Percentiles rank a stretch among this genome's conserved stretches.
These are phyloP conservation scores for Hanseniaspora meyeri DNA, from an alignment of 805 yeast genomes.

Conservation along the genomic window DNA sequence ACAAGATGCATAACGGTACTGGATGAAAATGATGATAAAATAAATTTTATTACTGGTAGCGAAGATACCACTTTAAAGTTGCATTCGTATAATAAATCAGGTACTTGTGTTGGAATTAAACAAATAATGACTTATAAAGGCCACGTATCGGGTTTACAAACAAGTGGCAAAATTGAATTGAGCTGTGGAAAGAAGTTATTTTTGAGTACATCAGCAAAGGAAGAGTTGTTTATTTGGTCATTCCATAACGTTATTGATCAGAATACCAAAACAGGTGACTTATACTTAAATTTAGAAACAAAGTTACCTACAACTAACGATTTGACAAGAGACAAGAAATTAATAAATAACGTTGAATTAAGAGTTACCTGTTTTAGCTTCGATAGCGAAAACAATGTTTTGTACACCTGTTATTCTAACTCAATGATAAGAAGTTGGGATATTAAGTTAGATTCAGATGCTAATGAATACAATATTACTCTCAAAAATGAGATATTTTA, in stretches of 20 bases:
- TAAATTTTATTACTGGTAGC: slow-evolving; percentile 59
- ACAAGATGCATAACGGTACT: slow-evolving; percentile 61
- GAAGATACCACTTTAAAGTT: slow-evolving; percentile 76
- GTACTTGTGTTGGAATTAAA: slow-evolving; percentile 27
- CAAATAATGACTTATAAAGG: slow-evolving; percentile 53
- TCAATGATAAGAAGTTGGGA: slow-evolving; percentile 11
- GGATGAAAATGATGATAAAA: slow-evolving; percentile 20
- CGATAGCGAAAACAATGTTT: neutral
- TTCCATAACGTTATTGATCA: neutral
- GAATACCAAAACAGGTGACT: slow-evolving; percentile 19
- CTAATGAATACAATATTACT: neutral
- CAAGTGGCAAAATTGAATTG: slow-evolving; percentile 16
- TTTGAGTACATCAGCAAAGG: slow-evolving; percentile 65
- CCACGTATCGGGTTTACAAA: slow-evolving; percentile 84
- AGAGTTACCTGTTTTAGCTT: slow-evolving; percentile 1
- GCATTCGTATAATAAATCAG: slow-evolving; percentile 27
- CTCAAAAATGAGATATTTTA: neutral
- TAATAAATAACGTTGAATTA: neutral
- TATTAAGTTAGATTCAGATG: neutral
- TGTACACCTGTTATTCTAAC: neutral
- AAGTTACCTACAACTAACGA: slow-evolving; percentile 37
- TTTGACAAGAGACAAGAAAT: slow-evolving; percentile 10
- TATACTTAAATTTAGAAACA: slow-evolving; percentile 39
- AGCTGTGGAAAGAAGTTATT: slow-evolving; percentile 37
- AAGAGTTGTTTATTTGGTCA: slow-evolving; percentile 73